Percentiles rank a stretch among this genome's conserved stretches.
These are phyloP conservation scores for Thelephora aurantiotincta DNA, from an alignment of 768 basidiomycete genomes.

Conservation along the genomic window DNA sequence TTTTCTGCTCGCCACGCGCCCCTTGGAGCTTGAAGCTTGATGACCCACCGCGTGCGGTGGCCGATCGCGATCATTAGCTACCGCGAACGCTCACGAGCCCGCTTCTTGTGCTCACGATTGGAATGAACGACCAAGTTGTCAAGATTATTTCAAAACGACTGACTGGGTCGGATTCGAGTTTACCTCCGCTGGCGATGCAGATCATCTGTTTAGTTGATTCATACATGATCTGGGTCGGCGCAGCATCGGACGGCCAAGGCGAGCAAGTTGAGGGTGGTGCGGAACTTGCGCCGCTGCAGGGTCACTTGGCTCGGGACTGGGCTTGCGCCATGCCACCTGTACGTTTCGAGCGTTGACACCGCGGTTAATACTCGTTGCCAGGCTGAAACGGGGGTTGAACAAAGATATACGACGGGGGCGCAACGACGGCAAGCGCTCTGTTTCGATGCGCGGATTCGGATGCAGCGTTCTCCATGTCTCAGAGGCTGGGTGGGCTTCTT, in stretches of 20 bases:
- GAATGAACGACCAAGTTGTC: slow-evolving; percentile 14
- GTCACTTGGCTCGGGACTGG: slow-evolving; percentile 62
- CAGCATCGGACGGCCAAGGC: slow-evolving; percentile 28
- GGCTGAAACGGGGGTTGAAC: neutral
- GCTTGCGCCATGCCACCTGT: slow-evolving; percentile 68
- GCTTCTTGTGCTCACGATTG: too few relatives aligned
- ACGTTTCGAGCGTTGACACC: slow-evolving; percentile 3
- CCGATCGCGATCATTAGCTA: neutral
- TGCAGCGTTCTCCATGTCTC: slow-evolving; percentile 58
- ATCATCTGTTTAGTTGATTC: slow-evolving; percentile 53
- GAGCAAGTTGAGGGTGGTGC: slow-evolving; percentile 24
- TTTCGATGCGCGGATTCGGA: slow-evolving; percentile 51
- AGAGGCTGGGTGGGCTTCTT: slow-evolving; percentile 51
- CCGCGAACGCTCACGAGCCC: too few relatives aligned
- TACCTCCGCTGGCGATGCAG: slow-evolving; percentile 51
- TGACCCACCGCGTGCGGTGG: neutral
- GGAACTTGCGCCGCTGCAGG: slow-evolving; percentile 28
- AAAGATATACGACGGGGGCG: slow-evolving; percentile 21
- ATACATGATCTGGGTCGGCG: slow-evolving; percentile 76
- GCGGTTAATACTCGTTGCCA: neutral
- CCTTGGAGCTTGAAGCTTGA: too few relatives aligned
- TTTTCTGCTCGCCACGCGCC: neutral
- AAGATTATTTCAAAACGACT: slow-evolving; percentile 35
- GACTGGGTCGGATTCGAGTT: slow-evolving; percentile 30
- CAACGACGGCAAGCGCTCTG: slow-evolving; percentile 42